These are phyloP conservation scores for Spiraea crenata DNA, from an alignment of 331 rosid species.

Conservation along the genomic window DNA sequence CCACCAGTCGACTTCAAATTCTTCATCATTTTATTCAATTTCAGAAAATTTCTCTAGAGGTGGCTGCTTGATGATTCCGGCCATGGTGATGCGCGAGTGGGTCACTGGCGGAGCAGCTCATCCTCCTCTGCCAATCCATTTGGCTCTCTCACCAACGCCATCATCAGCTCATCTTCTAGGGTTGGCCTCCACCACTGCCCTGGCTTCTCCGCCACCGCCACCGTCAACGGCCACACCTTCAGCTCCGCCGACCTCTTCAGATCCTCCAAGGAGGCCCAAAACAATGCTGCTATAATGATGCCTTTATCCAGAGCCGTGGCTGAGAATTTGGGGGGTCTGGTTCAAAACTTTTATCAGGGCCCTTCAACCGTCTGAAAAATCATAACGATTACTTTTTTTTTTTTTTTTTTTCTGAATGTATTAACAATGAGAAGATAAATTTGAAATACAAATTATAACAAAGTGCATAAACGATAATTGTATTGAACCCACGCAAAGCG, in stretches of 20 bases:
- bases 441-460: no score
- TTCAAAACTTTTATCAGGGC: no score
- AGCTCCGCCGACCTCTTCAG: neutral
- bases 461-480: no score
- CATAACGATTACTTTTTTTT: no score
- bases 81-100: constrained; percentile 73
- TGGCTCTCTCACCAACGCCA: constrained; percentile 65
- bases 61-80: neutral
- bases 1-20: neutral
- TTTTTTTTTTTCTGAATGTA: no score
- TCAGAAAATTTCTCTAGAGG: no score
- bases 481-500: no score
- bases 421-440: no score
- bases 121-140: constrained; percentile 67
- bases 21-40: neutral
- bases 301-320: no score
- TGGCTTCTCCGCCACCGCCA: constrained; percentile 37
- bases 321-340: no score
- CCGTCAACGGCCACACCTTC: constrained; percentile 31
- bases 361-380: no score
- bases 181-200: constrained; percentile 55
- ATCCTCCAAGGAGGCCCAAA: constrained; percentile 31
- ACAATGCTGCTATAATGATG: no score
- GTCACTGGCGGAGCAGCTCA: constrained; percentile 61
- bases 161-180: constrained; percentile 56